Conservation (phyloP, 129 eudicot genomes). For the Lonicera japonica region DNA sequence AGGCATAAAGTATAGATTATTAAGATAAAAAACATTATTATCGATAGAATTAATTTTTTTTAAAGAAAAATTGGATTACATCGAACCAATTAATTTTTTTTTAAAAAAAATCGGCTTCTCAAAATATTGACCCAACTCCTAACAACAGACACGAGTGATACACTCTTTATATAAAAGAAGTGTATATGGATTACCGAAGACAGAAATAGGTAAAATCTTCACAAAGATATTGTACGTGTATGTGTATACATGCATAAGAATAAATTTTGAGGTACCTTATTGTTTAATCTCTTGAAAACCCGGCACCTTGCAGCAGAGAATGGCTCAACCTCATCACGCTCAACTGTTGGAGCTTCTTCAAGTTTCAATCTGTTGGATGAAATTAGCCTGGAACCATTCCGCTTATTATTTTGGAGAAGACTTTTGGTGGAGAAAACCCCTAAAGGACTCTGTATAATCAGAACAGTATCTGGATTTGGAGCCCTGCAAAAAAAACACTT, state of each 20-base stretch:
- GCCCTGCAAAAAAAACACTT: conserved; percentile 47
- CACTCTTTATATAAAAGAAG: too few species aligned
- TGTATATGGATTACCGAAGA: too few species aligned
- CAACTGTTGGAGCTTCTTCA: conserved; percentile 50
- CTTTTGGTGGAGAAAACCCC: conserved; percentile 75
- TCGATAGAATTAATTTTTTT: too few species aligned
- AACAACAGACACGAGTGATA: too few species aligned
- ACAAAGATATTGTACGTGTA: too few species aligned
- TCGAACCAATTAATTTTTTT: too few species aligned
- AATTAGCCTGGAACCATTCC: conserved; percentile 70
- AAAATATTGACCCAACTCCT: too few species aligned
- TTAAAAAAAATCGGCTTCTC: too few species aligned
- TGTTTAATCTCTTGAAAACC: conserved; percentile 38
- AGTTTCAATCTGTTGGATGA: conserved; percentile 58
- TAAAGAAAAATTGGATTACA: too few species aligned
- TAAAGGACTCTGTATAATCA: conserved; percentile 80
- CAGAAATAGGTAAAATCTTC: too few species aligned
- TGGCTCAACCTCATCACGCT: conserved; percentile 56
- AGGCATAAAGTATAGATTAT: too few species aligned
- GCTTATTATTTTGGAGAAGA: conserved; percentile 43
- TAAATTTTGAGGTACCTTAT: conserved; percentile 34
- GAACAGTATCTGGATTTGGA: conserved; percentile 88
- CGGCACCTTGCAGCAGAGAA: conserved; percentile 91
- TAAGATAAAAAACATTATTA: too few species aligned
- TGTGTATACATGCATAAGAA: neutral